Evolutionary conservation across 2,329 filamentous ascomycete genomes (phyloP).

Genomic region (Penicillium fuscoglaucum): DNA sequence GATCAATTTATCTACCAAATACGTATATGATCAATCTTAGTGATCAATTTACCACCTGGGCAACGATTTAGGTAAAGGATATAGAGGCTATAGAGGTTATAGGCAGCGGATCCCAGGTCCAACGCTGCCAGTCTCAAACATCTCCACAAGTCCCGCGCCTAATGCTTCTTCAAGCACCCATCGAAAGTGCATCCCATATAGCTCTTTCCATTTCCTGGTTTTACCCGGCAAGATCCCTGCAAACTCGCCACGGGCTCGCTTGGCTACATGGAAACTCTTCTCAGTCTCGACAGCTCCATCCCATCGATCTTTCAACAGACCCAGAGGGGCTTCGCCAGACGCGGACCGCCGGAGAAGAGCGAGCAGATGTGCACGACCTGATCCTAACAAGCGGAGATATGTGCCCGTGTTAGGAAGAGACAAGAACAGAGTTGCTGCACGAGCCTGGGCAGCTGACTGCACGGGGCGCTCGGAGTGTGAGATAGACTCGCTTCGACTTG

Average conservation of each 20-base stretch:
- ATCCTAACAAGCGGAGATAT: conserved; percentile 58
- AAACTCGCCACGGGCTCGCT: conserved; percentile 58
- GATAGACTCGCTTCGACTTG: conserved; percentile 29
- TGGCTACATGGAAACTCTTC: conserved; percentile 49
- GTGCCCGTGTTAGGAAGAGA: conserved; percentile 61
- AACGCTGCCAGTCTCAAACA: conserved; percentile 65
- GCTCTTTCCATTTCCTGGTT: conserved; percentile 64
- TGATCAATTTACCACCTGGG: neutral
- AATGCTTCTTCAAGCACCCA: conserved; percentile 63
- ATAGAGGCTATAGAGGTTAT: conserved; percentile 19
- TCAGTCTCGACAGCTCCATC: conserved; percentile 58
- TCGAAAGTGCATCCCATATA: conserved; percentile 60
- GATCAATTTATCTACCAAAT: neutral
- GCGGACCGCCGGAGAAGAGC: conserved; percentile 53
- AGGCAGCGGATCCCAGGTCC: conserved; percentile 54
- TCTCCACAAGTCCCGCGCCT: conserved; percentile 60
- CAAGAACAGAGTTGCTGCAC: conserved; percentile 48
- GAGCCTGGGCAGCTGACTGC: conserved; percentile 25
- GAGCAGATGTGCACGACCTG: conserved; percentile 57
- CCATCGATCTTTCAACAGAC: conserved; percentile 61
- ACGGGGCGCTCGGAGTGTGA: conserved; percentile 16
- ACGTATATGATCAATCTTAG: neutral
- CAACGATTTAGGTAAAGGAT: neutral
- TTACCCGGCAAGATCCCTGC: conserved; percentile 56
- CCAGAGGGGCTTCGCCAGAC: conserved; percentile 55